Percentiles rank a stretch among this genome's conserved stretches.
Evolutionary conservation across 2,329 filamentous ascomycete species (phyloP).

Genomic region (Alternaria infectoria): DNA sequence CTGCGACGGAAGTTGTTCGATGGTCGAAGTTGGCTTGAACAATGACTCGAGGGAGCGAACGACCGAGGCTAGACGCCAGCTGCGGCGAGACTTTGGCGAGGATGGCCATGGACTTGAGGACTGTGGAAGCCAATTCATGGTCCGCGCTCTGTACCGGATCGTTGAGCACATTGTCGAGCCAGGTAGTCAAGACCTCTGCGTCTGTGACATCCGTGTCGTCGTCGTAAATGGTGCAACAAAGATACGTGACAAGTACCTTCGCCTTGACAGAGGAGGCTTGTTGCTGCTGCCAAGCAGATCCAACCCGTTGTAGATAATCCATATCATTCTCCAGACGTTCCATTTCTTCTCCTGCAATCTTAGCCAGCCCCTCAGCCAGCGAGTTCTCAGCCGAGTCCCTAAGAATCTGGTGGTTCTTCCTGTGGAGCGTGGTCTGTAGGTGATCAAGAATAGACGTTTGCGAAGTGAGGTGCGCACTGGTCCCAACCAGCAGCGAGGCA

Average conservation of each 20-base stretch:
- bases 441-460: constrained; percentile 74
- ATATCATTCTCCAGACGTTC: constrained; percentile 84
- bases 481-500: constrained; percentile 74
- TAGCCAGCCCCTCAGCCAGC: constrained; percentile 65
- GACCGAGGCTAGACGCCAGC: constrained; percentile 76
- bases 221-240: constrained; percentile 84
- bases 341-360: constrained; percentile 81
- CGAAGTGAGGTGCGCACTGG: constrained; percentile 62
- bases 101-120: constrained; percentile 81
- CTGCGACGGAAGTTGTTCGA: constrained; percentile 75
- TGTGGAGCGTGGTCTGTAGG: constrained; percentile 51
- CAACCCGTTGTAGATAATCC: constrained; percentile 81
- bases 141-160: constrained; percentile 85
- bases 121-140: constrained; percentile 74
- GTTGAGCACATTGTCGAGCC: constrained; percentile 82
- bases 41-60: constrained; percentile 83
- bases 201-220: constrained; percentile 74
- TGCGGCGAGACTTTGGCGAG: constrained; percentile 76
- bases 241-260: constrained; percentile 78
- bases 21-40: constrained; percentile 79
- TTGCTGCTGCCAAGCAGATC: constrained; percentile 83
- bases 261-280: constrained; percentile 87
- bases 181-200: constrained; percentile 76
- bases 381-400: constrained; percentile 36
- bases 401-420: constrained; percentile 21